phyloP scores from a whole-genome alignment of 1,284 basidiomycete genomes.

The Ustanciosporium gigantosporum region DNA sequence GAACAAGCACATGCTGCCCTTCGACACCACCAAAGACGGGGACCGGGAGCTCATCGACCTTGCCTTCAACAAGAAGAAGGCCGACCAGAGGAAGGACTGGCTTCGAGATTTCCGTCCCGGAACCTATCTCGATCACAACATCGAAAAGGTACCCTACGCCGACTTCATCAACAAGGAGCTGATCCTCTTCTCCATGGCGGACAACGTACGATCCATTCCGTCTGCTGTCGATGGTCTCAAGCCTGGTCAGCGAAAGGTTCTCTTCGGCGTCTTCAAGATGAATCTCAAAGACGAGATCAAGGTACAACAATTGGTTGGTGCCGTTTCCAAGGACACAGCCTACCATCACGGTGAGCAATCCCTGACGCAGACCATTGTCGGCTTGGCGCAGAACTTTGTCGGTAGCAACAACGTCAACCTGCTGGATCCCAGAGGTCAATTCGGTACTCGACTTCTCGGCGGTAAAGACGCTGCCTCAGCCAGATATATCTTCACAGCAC shows the following conservation, averaged over 20 bases:
- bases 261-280: constrained; percentile 93
- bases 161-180: constrained; percentile 99
- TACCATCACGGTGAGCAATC: constrained; percentile 96
- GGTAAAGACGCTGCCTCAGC: constrained; percentile 80
- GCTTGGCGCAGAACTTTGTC: constrained; percentile 89
- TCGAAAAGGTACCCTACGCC: constrained; percentile 80
- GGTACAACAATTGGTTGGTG: constrained; percentile 93
- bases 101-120: constrained; percentile 94
- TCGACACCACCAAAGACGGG: constrained; percentile 77
- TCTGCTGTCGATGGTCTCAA: constrained; percentile 87
- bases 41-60: constrained; percentile 92
- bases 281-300: constrained; percentile 92
- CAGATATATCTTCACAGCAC: constrained; percentile 92
- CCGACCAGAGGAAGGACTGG: constrained; percentile 99
- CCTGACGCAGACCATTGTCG: constrained; percentile 86
- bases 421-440: constrained; percentile 88
- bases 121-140: constrained; percentile 88
- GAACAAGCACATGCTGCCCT: constrained; percentile 90
- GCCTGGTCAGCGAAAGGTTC: constrained; percentile 97
- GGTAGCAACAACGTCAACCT: constrained; percentile 96
- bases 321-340: constrained; percentile 87
- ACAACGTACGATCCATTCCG: constrained; percentile 90
- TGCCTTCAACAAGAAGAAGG: constrained; percentile 99
- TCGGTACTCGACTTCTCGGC: constrained; percentile 71
- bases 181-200: constrained; percentile 99